Percentiles rank a stretch among this genome's conserved stretches.
phyloP scores from a whole-genome alignment of 2,329 filamentous ascomycete species.

The Graphilbum ipis-grandicollis region DNA sequence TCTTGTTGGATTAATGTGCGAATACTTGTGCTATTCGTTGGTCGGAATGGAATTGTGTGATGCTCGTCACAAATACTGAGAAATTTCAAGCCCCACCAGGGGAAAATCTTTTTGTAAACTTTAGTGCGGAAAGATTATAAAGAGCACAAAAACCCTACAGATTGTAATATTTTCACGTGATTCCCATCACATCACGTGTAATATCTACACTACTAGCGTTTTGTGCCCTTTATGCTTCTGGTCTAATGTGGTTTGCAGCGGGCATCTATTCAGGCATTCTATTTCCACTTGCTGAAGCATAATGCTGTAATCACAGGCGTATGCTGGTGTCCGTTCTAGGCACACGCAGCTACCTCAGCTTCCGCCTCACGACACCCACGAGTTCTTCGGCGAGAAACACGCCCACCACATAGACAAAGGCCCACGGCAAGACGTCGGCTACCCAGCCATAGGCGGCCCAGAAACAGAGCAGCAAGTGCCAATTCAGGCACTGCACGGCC shows the following conservation, averaged over 20 bases:
- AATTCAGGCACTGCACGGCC: constrained; percentile 1
- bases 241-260: too few relatives aligned
- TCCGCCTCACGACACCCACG: neutral
- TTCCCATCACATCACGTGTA: neutral
- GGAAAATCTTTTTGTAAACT: neutral
- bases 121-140: neutral
- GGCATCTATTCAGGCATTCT: too few relatives aligned
- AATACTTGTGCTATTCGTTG: neutral
- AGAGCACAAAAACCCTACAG: constrained; percentile 5
- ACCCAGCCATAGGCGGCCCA: constrained; percentile 2
- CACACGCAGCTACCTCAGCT: neutral
- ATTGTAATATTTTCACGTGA: constrained; percentile 2
- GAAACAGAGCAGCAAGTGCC: constrained; percentile 1
- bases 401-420: constrained; percentile 1
- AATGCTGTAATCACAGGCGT: neutral
- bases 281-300: too few relatives aligned
- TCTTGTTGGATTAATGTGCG: neutral
- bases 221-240: too few relatives aligned
- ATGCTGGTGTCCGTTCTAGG: too few relatives aligned
- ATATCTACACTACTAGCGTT: too few relatives aligned
- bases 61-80: neutral
- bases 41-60: neutral
- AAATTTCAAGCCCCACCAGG: neutral
- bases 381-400: constrained; percentile 8
- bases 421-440: constrained; percentile 8